Evolutionary conservation across 2,329 filamentous ascomycete species (phyloP).

Genomic region (Albifimbria verrucaria): DNA sequence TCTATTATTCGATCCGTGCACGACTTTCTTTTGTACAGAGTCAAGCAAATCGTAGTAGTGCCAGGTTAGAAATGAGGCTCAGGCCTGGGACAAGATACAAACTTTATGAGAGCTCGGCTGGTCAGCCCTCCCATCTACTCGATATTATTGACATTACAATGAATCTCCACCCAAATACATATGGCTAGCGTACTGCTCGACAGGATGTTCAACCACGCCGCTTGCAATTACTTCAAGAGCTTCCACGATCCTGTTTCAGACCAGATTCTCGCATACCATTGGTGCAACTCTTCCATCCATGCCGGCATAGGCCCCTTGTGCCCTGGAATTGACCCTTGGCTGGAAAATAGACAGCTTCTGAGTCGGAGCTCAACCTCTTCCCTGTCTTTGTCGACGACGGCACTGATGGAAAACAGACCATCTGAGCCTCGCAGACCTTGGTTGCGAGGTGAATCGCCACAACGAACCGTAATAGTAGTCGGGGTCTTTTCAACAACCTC

Average conservation of each 20-base stretch:
- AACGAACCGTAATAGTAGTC: constrained; percentile 59
- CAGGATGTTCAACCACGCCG: too few relatives aligned
- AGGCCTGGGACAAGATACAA: too few relatives aligned
- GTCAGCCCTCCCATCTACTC: too few relatives aligned
- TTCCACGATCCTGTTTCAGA: constrained; percentile 35
- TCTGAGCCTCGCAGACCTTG: constrained; percentile 55
- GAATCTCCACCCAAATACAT: too few relatives aligned
- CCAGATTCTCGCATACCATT: constrained; percentile 40
- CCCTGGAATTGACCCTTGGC: constrained; percentile 31
- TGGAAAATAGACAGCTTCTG: constrained; percentile 61
- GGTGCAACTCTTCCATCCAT: constrained; percentile 26
- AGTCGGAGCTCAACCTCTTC: constrained; percentile 61
- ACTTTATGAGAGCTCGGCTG: too few relatives aligned
- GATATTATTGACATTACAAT: too few relatives aligned
- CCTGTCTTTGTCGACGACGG: constrained; percentile 54
- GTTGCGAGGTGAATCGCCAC: constrained; percentile 62
- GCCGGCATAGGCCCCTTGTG: constrained; percentile 26
- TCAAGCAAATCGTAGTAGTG: too few relatives aligned
- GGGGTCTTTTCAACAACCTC: constrained; percentile 65
- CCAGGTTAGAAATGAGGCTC: too few relatives aligned
- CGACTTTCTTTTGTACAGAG: too few relatives aligned
- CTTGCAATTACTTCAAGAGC: constrained; percentile 25
- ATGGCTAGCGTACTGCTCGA: too few relatives aligned
- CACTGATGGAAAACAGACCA: constrained; percentile 64
- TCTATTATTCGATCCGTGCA: too few relatives aligned